A percentile compares a stretch with the other conserved stretches of the same genome.
phyloP scores from a whole-genome alignment of 495 filamentous ascomycete species.

The Penicillium maclennaniae region DNA sequence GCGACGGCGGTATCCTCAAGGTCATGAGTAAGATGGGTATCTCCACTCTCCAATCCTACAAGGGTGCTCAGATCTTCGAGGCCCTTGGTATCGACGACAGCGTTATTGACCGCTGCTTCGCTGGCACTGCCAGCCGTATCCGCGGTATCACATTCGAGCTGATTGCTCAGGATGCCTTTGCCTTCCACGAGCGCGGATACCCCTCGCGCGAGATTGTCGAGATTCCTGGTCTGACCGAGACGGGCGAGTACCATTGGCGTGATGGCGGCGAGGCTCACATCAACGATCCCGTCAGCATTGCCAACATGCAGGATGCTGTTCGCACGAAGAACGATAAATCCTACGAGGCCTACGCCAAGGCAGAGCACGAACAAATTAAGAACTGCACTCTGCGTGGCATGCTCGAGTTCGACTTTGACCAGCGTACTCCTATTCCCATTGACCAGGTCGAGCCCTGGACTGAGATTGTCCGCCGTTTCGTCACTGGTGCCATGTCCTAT shows the following conservation, averaged over 20 bases:
- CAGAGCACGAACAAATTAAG: conserved; percentile 97
- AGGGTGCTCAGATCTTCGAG: conserved; percentile 99
- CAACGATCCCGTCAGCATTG: conserved; percentile 93
- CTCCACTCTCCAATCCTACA: conserved; percentile 96
- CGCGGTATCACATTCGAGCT: conserved; percentile 93
- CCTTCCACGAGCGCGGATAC: conserved; percentile 93
- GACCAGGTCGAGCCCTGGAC: conserved; percentile 99
- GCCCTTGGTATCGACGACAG: conserved; percentile 95
- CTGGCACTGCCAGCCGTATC: conserved; percentile 92
- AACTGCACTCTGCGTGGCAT: conserved; percentile 94
- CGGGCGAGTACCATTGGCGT: conserved; percentile 99
- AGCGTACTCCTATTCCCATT: conserved; percentile 80
- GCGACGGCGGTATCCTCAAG: conserved; percentile 96
- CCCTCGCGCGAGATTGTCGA: conserved; percentile 75
- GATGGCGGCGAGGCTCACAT: conserved; percentile 98
- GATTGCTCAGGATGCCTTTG: conserved; percentile 95
- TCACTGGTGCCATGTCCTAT: conserved; percentile 99
- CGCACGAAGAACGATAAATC: conserved; percentile 99
- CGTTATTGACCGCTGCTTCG: conserved; percentile 96
- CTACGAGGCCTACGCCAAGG: conserved; percentile 93
- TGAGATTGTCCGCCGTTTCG: conserved; percentile 95
- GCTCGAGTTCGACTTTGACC: conserved; percentile 97
- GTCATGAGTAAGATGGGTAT: conserved; percentile 99
- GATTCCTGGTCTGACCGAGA: conserved; percentile 83
- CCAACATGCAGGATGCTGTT: conserved; percentile 97